These are phyloP conservation scores for Entomophthora muscae DNA, from an alignment of 371 early-diverging fungal species.

Conservation along the genomic window DNA sequence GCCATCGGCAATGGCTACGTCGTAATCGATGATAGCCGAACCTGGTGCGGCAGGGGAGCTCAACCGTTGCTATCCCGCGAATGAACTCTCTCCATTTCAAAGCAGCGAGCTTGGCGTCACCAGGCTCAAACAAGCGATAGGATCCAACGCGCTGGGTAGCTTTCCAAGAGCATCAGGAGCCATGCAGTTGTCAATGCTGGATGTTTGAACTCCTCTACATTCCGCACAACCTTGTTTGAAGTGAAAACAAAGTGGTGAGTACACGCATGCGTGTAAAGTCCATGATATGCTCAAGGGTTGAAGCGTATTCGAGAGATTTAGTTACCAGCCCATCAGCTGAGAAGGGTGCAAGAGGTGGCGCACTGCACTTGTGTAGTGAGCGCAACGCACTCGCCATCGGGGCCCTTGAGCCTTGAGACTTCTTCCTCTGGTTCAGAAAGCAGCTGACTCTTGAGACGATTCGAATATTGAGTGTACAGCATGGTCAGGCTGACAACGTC, in stretches of 20 bases:
- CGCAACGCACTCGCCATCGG: conserved; percentile 26
- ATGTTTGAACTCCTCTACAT: conserved; percentile 75
- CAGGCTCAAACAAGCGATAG: conserved; percentile 84
- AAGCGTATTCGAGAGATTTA: conserved; percentile 48
- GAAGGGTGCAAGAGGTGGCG: conserved; percentile 54
- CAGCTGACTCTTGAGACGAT: conserved; percentile 32
- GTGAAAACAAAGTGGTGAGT: conserved; percentile 70
- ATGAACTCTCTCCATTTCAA: conserved; percentile 70
- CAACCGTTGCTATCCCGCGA: conserved; percentile 54
- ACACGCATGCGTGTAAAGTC: conserved; percentile 83
- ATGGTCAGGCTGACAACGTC: conserved; percentile 72
- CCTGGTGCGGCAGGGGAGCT: conserved; percentile 41
- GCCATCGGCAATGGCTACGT: conserved; percentile 55
- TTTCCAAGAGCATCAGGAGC: conserved; percentile 49
- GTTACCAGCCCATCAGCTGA: conserved; percentile 54
- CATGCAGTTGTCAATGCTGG: conserved; percentile 87
- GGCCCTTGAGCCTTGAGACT: conserved; percentile 44
- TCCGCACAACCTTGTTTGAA: conserved; percentile 70
- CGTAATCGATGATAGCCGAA: conserved; percentile 74
- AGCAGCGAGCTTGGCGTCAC: conserved; percentile 71
- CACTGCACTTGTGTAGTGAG: conserved; percentile 52
- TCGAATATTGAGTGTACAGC: conserved; percentile 69
- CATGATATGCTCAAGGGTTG: conserved; percentile 83
- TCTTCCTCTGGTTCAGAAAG: conserved; percentile 57
- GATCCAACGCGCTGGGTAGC: conserved; percentile 57